Conservation (phyloP, 2,329 filamentous ascomycete genomes). For the Clonostachys solani region DNA sequence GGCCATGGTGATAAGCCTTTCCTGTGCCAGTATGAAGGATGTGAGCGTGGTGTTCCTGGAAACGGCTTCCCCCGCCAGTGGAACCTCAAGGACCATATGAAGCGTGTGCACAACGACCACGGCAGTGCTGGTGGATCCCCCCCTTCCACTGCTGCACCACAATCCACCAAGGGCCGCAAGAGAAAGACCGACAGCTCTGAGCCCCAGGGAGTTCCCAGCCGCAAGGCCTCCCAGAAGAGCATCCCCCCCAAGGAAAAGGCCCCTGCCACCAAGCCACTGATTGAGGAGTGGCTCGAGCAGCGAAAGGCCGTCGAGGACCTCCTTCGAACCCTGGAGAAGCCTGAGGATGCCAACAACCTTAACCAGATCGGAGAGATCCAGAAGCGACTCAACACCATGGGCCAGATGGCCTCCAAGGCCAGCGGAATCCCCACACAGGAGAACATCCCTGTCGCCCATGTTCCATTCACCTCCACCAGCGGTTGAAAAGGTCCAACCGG, state of each 20-base stretch:
- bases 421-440: too few relatives aligned
- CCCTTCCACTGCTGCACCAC: conserved; percentile 18
- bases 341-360: conserved; percentile 47
- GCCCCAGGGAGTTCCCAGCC: conserved; percentile 28
- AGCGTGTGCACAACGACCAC: conserved; percentile 76
- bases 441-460: neutral
- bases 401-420: conserved; percentile 31
- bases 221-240: conserved; percentile 44
- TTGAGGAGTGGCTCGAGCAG: conserved; percentile 57
- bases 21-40: conserved; percentile 82
- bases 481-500: neutral
- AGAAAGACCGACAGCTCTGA: conserved; percentile 50
- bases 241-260: conserved; percentile 24
- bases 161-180: conserved; percentile 48
- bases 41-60: conserved; percentile 75
- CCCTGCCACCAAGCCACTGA: conserved; percentile 29
- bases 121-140: conserved; percentile 37
- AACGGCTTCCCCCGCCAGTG: conserved; percentile 93
- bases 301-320: conserved; percentile 60
- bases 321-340: conserved; percentile 42
- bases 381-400: conserved; percentile 45
- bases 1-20: conserved; percentile 92
- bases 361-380: conserved; percentile 48
- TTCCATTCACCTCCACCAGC: neutral
- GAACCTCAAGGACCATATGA: conserved; percentile 97